Percentiles rank a stretch among this genome's conserved stretches.
Evolutionary conservation across 257 asterid genomes (phyloP).

Genomic region (Solanum sparsipilum): DNA sequence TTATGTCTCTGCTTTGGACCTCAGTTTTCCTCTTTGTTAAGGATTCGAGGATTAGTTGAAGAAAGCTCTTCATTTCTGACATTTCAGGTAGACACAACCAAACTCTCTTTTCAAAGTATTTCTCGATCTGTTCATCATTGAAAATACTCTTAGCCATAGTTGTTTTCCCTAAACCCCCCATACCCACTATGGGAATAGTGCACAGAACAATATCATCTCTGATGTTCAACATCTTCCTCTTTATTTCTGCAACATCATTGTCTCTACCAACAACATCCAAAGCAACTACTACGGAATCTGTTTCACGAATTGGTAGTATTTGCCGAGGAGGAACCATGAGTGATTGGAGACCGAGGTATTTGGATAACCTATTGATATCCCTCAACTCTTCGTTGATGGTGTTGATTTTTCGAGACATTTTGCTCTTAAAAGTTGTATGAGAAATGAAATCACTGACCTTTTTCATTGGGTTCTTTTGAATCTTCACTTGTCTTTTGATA

Average conservation of each 20-base stretch:
- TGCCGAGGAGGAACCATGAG: not conserved
- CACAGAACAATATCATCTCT: not conserved
- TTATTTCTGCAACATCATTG: not conserved
- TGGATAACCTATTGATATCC: not conserved
- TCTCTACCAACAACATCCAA: not conserved
- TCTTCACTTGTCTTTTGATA: not conserved
- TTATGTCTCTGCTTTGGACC: not conserved
- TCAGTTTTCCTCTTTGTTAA: not conserved
- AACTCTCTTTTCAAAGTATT: slow-evolving; percentile 1
- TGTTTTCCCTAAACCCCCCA: slow-evolving; percentile 11
- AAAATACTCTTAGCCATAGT: slow-evolving; percentile 7
- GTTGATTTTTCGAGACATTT: slow-evolving; percentile 3
- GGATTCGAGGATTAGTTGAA: not conserved
- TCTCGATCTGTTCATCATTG: not conserved
- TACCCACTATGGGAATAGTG: slow-evolving; percentile 1
- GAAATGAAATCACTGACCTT: not conserved
- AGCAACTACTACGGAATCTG: not conserved
- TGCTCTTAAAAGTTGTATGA: not conserved
- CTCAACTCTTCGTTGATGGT: not conserved
- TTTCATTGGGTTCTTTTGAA: not conserved
- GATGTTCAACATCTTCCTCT: not conserved
- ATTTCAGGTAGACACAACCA: slow-evolving; percentile 1
- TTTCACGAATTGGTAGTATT: not conserved
- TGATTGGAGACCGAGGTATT: not conserved
- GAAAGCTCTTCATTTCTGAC: slow-evolving; percentile 4